Conservation (phyloP, 495 filamentous ascomycete genomes). For the Penicillium chermesinum region DNA sequence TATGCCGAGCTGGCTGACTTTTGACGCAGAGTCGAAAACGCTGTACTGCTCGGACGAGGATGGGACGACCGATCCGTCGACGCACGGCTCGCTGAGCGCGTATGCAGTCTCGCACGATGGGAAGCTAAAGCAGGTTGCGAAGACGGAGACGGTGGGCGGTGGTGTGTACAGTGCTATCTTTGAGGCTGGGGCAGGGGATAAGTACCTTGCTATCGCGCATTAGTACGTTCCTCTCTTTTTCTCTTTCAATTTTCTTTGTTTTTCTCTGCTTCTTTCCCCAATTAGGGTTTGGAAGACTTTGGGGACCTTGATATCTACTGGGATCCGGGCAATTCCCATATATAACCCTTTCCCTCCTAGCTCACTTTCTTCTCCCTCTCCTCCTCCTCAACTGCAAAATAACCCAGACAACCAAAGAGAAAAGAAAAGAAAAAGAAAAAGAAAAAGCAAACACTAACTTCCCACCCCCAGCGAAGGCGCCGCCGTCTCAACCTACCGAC, state of each 20-base stretch:
- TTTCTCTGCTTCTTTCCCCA: not conserved
- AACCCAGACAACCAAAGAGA: not conserved
- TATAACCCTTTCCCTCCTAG: too few species aligned
- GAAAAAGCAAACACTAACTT: constrained; percentile 8
- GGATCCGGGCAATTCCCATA: too few species aligned
- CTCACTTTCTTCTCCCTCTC: too few species aligned
- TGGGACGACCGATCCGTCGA: constrained; percentile 32
- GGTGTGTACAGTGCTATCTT: constrained; percentile 41
- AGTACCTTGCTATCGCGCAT: constrained; percentile 42
- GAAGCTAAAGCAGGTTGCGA: constrained; percentile 21
- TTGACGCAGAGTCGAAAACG: constrained; percentile 45
- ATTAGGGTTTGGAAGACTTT: too few species aligned
- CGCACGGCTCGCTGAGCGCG: constrained; percentile 28
- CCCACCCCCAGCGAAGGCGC: constrained; percentile 23
- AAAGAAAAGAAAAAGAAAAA: constrained; percentile 1
- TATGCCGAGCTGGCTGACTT: constrained; percentile 57
- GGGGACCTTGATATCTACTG: too few species aligned
- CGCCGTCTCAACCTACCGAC: constrained; percentile 32
- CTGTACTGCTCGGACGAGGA: constrained; percentile 63
- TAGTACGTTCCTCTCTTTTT: constrained; percentile 31
- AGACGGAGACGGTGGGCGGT: constrained; percentile 24
- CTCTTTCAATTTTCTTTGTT: not conserved
- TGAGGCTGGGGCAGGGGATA: constrained; percentile 19
- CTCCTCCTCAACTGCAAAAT: not conserved
- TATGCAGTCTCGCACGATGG: constrained; percentile 18